Evolutionary conservation across 768 basidiomycete species (phyloP).

Genomic region (Suillus tomentosus): DNA sequence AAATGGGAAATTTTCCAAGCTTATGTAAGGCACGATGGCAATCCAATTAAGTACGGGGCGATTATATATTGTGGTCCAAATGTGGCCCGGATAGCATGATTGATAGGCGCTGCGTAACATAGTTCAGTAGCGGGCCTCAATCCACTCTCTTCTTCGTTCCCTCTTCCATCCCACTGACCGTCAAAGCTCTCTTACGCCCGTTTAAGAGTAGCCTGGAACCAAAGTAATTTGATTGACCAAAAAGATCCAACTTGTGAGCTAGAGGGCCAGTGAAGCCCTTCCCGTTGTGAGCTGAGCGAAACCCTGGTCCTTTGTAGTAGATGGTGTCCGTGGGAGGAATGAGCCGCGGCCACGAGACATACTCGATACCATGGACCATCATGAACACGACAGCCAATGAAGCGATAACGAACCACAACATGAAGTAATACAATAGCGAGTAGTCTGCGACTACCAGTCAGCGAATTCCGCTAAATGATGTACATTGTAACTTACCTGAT

Average conservation of each 20-base stretch:
- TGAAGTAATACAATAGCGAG: conserved; percentile 81
- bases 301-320: conserved; percentile 88
- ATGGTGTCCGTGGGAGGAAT: conserved; percentile 78
- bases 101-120: conserved; percentile 2
- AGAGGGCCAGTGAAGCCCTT: conserved; percentile 60
- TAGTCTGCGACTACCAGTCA: conserved; percentile 55
- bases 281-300: conserved; percentile 73
- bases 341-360: conserved; percentile 92
- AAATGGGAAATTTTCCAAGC: conserved; percentile 7
- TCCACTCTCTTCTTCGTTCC: conserved; percentile 81
- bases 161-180: conserved; percentile 54
- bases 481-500: conserved; percentile 60
- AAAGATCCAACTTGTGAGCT: conserved; percentile 34
- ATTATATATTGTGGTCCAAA: conserved; percentile 8
- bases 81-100: conserved; percentile 16
- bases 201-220: conserved; percentile 35
- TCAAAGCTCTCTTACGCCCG: conserved; percentile 38
- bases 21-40: background rate
- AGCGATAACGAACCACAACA: conserved; percentile 76
- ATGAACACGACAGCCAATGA: conserved; percentile 70
- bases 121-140: conserved; percentile 31
- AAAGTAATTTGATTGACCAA: conserved; percentile 38
- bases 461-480: conserved; percentile 1
- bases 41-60: too few species aligned
- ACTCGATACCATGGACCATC: conserved; percentile 84